phyloP scores from a whole-genome alignment of 306 rosid species.

The Vigna reflexopilosa region DNA sequence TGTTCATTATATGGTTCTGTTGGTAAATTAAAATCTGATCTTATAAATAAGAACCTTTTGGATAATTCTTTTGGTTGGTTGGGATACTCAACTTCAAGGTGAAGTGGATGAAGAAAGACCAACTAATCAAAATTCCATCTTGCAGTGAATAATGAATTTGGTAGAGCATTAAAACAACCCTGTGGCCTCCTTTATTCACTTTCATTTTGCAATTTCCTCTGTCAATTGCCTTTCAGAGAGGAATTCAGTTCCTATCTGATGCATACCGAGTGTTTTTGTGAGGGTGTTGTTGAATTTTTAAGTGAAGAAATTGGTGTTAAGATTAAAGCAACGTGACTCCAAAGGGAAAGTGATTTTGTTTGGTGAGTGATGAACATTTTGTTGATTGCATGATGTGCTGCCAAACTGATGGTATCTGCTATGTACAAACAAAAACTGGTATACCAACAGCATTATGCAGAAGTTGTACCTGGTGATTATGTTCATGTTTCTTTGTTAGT shows the following conservation, averaged over 20 bases:
- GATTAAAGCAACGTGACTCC: slow-evolving; percentile 55
- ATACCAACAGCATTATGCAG: slow-evolving; percentile 30
- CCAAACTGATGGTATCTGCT: slow-evolving; percentile 43
- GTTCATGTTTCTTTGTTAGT: neutral
- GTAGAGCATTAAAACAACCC: slow-evolving; percentile 37
- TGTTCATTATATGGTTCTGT: slow-evolving; percentile 51
- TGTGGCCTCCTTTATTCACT: slow-evolving; percentile 33
- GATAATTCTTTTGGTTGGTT: slow-evolving; percentile 54
- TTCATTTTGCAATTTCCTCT: slow-evolving; percentile 24
- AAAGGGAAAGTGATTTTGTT: slow-evolving; percentile 62
- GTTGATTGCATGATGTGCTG: slow-evolving; percentile 49
- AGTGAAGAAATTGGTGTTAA: slow-evolving; percentile 41
- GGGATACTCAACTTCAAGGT: slow-evolving; percentile 57
- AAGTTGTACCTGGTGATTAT: neutral
- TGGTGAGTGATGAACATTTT: slow-evolving; percentile 59
- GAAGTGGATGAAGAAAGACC: slow-evolving; percentile 69
- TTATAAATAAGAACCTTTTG: slow-evolving; percentile 41
- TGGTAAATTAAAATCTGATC: slow-evolving; percentile 21
- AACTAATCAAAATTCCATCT: slow-evolving; percentile 55
- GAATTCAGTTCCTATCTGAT: slow-evolving; percentile 46
- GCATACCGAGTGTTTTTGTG: slow-evolving; percentile 34
- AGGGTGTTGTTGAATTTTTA: slow-evolving; percentile 41
- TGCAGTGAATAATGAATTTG: slow-evolving; percentile 11
- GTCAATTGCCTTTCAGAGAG: slow-evolving; percentile 44
- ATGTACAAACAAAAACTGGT: slow-evolving; percentile 46